A percentile compares a stretch with the other conserved stretches of the same genome.
Evolutionary conservation across 176 grass and related monocot species (phyloP).

Genomic region (Lolium perenne): DNA sequence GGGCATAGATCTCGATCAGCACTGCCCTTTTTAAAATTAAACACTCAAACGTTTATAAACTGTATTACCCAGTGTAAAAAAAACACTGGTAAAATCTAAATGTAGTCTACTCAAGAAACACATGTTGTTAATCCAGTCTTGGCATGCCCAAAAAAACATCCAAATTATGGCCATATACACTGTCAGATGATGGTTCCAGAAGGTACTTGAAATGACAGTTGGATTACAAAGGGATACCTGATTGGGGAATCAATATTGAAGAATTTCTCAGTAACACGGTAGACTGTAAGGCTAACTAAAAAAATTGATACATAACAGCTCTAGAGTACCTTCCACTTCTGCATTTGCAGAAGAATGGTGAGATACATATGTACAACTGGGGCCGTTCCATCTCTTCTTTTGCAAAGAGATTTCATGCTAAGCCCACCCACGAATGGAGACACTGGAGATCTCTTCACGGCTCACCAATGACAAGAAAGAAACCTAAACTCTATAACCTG

Average conservation of each 20-base stretch:
- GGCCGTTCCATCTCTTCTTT: conserved; percentile 44
- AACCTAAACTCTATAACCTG: conserved; percentile 34
- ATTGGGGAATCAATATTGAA: background rate
- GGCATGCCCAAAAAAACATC: background rate
- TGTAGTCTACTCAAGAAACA: background rate
- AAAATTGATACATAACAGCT: conserved; percentile 43
- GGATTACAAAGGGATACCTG: conserved; percentile 1
- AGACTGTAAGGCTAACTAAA: conserved; percentile 30
- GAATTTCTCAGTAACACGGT: conserved; percentile 11
- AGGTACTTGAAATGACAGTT: background rate
- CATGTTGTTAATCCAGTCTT: background rate
- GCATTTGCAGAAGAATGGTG: conserved; percentile 73
- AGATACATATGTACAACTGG: conserved; percentile 73
- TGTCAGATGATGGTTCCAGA: conserved; percentile 31
- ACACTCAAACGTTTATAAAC: no score
- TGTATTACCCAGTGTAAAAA: background rate
- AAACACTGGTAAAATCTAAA: background rate
- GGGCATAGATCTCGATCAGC: no score
- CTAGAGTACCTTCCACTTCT: conserved; percentile 51
- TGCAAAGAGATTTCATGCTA: conserved; percentile 47
- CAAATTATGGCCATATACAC: background rate
- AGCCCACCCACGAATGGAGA: conserved; percentile 28
- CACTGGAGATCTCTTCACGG: conserved; percentile 29
- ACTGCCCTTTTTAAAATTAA: no score
- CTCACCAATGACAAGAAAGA: conserved; percentile 32